Conservation (phyloP, 805 yeast species). For the Metschnikowia chrysomelidarum region DNA sequence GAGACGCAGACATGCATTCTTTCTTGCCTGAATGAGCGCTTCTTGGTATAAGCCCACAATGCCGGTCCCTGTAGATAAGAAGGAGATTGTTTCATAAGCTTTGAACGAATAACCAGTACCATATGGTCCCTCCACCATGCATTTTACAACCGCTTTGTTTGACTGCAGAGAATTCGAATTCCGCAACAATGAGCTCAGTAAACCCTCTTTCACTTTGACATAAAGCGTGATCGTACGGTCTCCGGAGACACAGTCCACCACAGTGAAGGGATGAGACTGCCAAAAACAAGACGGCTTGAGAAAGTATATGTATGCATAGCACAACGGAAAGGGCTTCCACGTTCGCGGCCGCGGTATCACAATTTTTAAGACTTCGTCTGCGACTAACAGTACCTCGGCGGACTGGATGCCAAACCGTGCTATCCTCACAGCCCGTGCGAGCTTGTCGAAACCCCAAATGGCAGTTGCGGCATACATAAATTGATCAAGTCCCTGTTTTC, state of each 20-base stretch:
- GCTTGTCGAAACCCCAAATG: slow-evolving; percentile 44
- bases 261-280: slow-evolving; percentile 77
- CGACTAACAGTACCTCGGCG: slow-evolving; percentile 36
- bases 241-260: slow-evolving; percentile 41
- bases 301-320: slow-evolving; percentile 57
- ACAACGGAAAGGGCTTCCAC: slow-evolving; percentile 55
- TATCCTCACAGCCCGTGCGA: slow-evolving; percentile 34
- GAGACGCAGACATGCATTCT: slow-evolving; percentile 10
- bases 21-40: slow-evolving; percentile 28
- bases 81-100: slow-evolving; percentile 45
- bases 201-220: slow-evolving; percentile 56
- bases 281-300: slow-evolving; percentile 51
- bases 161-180: slow-evolving; percentile 29
- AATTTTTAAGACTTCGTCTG: slow-evolving; percentile 50
- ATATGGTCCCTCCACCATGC: slow-evolving; percentile 61
- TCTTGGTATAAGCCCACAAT: slow-evolving; percentile 55
- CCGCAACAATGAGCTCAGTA: slow-evolving; percentile 44
- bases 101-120: slow-evolving; percentile 50
- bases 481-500: slow-evolving; percentile 41
- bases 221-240: slow-evolving; percentile 43
- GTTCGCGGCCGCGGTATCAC: slow-evolving; percentile 45
- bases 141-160: slow-evolving; percentile 36
- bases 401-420: slow-evolving; percentile 34
- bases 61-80: slow-evolving; percentile 66
- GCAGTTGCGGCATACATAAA: slow-evolving; percentile 38